phyloP scores from a whole-genome alignment of 371 early-diverging fungal species.

The Saksenaea oblongispora region DNA sequence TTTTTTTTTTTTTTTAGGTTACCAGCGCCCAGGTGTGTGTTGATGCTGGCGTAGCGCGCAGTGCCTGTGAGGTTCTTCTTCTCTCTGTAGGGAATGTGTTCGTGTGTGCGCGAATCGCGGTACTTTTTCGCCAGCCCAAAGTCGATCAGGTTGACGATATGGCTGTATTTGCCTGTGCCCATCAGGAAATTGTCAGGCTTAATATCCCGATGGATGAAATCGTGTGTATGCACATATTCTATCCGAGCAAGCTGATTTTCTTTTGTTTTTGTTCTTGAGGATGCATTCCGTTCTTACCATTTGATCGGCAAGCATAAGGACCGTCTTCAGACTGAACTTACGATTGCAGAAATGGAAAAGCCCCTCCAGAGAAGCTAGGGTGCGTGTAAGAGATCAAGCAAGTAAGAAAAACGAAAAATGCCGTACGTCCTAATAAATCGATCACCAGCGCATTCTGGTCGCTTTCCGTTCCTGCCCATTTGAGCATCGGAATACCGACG shows the following conservation, averaged over 20 bases:
- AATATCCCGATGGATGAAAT: conserved; percentile 80
- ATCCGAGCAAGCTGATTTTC: conserved; percentile 90
- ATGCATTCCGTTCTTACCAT: conserved; percentile 65
- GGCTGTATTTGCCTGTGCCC: background rate
- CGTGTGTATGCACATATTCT: conserved; percentile 94
- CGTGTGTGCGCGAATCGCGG: conserved; percentile 90
- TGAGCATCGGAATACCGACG: conserved; percentile 94
- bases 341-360: conserved; percentile 98
- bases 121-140: conserved; percentile 99
- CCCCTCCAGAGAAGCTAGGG: conserved; percentile 86
- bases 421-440: conserved; percentile 95
- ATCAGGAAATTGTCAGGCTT: conserved; percentile 89
- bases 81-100: conserved; percentile 97
- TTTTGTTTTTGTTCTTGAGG: too few species aligned
- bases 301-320: conserved; percentile 97
- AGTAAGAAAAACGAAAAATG: too few species aligned
- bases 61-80: conserved; percentile 99
- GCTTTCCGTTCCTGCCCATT: conserved; percentile 90
- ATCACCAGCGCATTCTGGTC: conserved; percentile 98
- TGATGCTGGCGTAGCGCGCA: conserved; percentile 98
- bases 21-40: conserved; percentile 97
- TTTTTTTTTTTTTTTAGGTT: conserved; percentile 23
- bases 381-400: conserved; percentile 13
- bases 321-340: conserved; percentile 98
- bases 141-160: conserved; percentile 87